phyloP scores from a whole-genome alignment of 140 eudicot genomes.

The Erigeron philadelphicus region DNA sequence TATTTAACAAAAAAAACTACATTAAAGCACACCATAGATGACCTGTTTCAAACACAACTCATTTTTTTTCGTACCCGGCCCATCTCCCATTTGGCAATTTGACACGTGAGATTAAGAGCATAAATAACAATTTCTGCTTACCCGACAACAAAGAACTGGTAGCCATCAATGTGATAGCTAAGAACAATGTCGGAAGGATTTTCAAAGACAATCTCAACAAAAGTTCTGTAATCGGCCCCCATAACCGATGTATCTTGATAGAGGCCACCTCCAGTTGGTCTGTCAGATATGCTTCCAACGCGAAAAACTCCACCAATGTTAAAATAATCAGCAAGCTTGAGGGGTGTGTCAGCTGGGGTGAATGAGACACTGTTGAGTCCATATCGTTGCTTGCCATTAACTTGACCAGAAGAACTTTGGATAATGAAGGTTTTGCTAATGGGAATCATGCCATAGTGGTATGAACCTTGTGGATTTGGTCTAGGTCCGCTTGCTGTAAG shows the following conservation, averaged over 20 bases:
- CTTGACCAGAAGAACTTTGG: conserved; percentile 63
- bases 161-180: conserved; percentile 71
- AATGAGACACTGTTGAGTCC: conserved; percentile 86
- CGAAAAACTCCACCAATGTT: conserved; percentile 71
- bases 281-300: conserved; percentile 59
- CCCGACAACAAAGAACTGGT: conserved; percentile 87
- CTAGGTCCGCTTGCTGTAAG: conserved; percentile 98
- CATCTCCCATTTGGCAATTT: not conserved
- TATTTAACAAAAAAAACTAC: conserved; percentile 4
- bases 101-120: not conserved
- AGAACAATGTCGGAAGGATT: conserved; percentile 58
- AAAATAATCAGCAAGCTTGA: conserved; percentile 83
- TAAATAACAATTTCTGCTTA: conserved; percentile 22
- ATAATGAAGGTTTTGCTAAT: conserved; percentile 60
- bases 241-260: conserved; percentile 60
- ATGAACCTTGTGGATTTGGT: conserved; percentile 96
- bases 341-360: conserved; percentile 72
- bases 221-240: conserved; percentile 65
- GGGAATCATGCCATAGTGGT: conserved; percentile 83
- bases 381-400: conserved; percentile 72
- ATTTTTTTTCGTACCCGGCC: not conserved
- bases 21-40: not conserved
- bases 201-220: conserved; percentile 75
- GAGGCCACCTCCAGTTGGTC: conserved; percentile 56
- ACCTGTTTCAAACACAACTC: not conserved